Conservation (phyloP, 345 rosid species). For the Ceriops zippeliana region DNA sequence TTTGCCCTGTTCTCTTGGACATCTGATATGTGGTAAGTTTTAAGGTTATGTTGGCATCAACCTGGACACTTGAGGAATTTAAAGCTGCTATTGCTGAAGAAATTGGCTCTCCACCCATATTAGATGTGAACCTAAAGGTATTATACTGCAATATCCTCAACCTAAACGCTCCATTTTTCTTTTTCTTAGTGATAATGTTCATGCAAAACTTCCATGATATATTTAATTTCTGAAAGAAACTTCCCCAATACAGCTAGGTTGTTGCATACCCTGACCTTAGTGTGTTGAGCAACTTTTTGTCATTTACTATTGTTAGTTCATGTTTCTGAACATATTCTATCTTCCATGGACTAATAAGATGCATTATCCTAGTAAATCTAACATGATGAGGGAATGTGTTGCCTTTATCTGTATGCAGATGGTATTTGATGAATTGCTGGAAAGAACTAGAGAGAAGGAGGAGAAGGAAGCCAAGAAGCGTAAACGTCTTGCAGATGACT, state of each 20-base stretch:
- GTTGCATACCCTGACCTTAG: no score
- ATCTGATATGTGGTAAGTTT: conserved; percentile 28
- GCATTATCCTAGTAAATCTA: background rate
- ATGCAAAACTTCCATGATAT: no score
- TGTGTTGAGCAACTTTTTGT: no score
- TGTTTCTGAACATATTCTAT: no score
- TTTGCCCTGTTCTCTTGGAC: conserved; percentile 14
- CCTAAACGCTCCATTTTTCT: background rate
- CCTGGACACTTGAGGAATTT: conserved; percentile 71
- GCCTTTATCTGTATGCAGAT: conserved; percentile 40
- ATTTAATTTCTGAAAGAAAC: no score
- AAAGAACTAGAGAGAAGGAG: conserved; percentile 78
- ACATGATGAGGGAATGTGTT: conserved; percentile 14
- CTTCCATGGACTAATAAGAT: no score
- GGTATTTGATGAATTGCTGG: conserved; percentile 74
- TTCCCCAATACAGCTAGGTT: no score
- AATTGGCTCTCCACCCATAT: conserved; percentile 42
- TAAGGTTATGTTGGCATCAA: conserved; percentile 56
- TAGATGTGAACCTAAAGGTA: conserved; percentile 67
- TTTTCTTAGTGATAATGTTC: background rate
- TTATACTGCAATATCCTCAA: background rate
- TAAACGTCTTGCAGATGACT: conserved; percentile 58
- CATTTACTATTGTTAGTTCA: no score
- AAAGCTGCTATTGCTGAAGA: conserved; percentile 60
- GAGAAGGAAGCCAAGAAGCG: conserved; percentile 85